Evolutionary conservation across 345 rosid genomes (phyloP).

Genomic region (Clarkia xantiana): DNA sequence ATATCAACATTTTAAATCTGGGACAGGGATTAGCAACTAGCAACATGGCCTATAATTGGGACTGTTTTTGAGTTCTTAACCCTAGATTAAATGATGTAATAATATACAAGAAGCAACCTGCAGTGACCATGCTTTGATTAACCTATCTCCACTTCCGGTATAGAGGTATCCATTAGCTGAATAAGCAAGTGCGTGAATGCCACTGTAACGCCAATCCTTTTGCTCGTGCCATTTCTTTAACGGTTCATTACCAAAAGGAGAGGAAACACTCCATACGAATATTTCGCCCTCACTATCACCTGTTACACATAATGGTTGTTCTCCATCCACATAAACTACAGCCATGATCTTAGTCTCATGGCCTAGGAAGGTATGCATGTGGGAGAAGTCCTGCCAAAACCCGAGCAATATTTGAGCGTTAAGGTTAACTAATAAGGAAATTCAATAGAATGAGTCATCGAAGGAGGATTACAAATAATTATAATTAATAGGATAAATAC

Average conservation of each 20-base stretch:
- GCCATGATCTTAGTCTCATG: constrained; percentile 82
- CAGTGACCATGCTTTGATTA: constrained; percentile 76
- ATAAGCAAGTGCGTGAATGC: constrained; percentile 61
- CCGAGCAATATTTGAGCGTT: no score
- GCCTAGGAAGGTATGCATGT: constrained; percentile 62
- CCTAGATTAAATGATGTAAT: neutral
- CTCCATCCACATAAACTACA: constrained; percentile 49
- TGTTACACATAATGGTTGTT: constrained; percentile 51
- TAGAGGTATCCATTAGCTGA: constrained; percentile 53
- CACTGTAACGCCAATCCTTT: constrained; percentile 93
- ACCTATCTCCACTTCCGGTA: constrained; percentile 85
- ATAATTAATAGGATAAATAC: constrained; percentile 18
- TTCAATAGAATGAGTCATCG: neutral
- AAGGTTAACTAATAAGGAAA: neutral
- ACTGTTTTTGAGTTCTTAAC: no score
- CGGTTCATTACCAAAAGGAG: constrained; percentile 49
- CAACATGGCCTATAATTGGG: no score
- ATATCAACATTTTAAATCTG: no score
- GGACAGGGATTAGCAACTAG: no score
- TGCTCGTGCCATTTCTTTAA: constrained; percentile 68
- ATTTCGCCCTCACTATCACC: constrained; percentile 87
- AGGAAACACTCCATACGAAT: constrained; percentile 49
- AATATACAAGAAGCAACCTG: constrained; percentile 20
- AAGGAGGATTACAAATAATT: neutral
- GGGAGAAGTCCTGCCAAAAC: constrained; percentile 56